Conservation (phyloP, 345 rosid species). For the Eucalyptus cladocalyx region DNA sequence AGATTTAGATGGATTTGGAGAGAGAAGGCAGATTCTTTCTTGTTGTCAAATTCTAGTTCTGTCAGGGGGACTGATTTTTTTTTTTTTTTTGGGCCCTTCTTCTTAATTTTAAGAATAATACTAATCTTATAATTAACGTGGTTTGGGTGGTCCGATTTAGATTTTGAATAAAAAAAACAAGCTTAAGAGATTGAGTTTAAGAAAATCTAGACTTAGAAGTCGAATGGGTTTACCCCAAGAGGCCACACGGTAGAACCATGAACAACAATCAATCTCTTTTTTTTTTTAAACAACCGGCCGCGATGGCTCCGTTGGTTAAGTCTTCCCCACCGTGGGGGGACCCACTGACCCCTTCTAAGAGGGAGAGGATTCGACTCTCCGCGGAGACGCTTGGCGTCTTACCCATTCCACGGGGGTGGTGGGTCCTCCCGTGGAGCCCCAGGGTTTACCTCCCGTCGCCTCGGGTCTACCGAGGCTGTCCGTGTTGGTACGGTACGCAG, state of each 20-base stretch:
- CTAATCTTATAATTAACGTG: neutral
- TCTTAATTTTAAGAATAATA: neutral
- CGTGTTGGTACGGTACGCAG: too few species aligned
- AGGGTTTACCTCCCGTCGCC: too few species aligned
- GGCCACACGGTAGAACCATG: fast-evolving
- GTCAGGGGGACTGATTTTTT: neutral
- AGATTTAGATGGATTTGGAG: neutral
- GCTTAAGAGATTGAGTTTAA: neutral
- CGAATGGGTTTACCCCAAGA: neutral
- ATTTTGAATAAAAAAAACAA: neutral
- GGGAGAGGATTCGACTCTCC: too few species aligned
- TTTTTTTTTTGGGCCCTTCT: neutral
- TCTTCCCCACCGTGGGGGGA: too few species aligned
- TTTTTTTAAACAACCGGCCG: too few species aligned
- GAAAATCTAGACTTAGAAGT: neutral
- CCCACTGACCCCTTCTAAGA: too few species aligned
- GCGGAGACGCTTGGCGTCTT: too few species aligned
- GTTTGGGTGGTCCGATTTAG: fast-evolving
- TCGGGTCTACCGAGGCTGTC: too few species aligned
- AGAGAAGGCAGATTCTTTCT: neutral
- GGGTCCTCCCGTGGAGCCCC: too few species aligned
- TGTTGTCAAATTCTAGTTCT: neutral
- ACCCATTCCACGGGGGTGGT: too few species aligned
- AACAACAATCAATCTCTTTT: neutral
- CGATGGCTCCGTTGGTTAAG: too few species aligned